phyloP scores from a whole-genome alignment of 1,284 basidiomycete genomes.

The Ceratobasidium sp. region DNA sequence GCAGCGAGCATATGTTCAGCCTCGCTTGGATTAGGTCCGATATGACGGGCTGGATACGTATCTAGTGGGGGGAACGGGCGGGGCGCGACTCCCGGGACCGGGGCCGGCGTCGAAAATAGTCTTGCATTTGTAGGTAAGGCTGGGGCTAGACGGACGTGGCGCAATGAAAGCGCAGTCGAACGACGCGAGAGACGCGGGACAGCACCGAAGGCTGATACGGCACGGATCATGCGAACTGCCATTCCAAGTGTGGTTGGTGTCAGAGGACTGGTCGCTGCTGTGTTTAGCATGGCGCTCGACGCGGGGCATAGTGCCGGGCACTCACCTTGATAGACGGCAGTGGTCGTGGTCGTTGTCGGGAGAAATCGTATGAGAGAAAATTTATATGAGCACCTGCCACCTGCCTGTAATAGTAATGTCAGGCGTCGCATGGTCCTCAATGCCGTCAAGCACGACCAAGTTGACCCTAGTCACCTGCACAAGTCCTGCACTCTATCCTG shows the following conservation, averaged over 20 bases:
- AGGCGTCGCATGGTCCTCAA: conserved; percentile 28
- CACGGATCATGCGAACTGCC: conserved; percentile 24
- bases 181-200: conserved; percentile 21
- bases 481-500: background rate
- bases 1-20: conserved; percentile 77
- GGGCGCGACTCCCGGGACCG: conserved; percentile 9
- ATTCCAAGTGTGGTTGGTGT: conserved; percentile 2
- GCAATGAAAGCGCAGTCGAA: conserved; percentile 16
- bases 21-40: conserved; percentile 84
- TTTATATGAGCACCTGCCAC: conserved; percentile 36
- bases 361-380: conserved; percentile 29
- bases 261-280: conserved; percentile 1
- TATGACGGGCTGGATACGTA: conserved; percentile 86
- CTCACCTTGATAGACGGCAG: conserved; percentile 16
- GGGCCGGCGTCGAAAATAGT: conserved; percentile 26
- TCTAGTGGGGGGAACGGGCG: conserved; percentile 77
- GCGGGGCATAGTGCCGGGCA: background rate
- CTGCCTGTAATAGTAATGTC: conserved; percentile 39
- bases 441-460: conserved; percentile 38
- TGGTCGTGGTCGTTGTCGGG: conserved; percentile 23
- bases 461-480: conserved; percentile 11
- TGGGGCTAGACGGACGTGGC: conserved; percentile 15
- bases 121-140: background rate
- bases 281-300: conserved; percentile 7
- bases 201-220: background rate